Percentiles rank a stretch among this genome's conserved stretches.
phyloP scores from a whole-genome alignment of 441 rosid species.

The Adansonia gregorii region DNA sequence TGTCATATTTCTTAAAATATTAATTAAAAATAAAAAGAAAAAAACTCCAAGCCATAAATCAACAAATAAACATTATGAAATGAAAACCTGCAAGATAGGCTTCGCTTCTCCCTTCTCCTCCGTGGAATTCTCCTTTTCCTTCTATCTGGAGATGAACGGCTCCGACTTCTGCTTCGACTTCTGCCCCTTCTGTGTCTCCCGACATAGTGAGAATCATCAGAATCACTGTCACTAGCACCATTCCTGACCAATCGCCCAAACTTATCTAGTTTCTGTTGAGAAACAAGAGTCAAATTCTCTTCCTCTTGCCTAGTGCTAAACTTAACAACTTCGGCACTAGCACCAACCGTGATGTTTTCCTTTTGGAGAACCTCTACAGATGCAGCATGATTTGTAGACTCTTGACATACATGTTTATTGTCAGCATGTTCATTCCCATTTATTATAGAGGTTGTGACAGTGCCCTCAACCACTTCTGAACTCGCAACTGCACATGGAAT shows the following conservation, averaged over 20 bases:
- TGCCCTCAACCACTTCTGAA: conserved; percentile 29
- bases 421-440: conserved; percentile 31
- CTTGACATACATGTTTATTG: conserved; percentile 26
- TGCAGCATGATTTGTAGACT: conserved; percentile 26
- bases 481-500: conserved; percentile 22
- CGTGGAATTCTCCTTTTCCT: conserved; percentile 50
- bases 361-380: conserved; percentile 32
- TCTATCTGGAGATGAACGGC: conserved; percentile 48
- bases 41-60: background rate
- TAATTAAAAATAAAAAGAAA: background rate
- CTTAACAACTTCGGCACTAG: conserved; percentile 29
- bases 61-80: background rate
- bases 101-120: conserved; percentile 52
- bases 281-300: conserved; percentile 31
- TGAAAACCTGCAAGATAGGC: conserved; percentile 60
- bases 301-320: conserved; percentile 35
- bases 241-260: conserved; percentile 63
- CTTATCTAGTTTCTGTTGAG: conserved; percentile 49
- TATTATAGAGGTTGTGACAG: conserved; percentile 26
- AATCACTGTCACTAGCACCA: conserved; percentile 64
- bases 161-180: conserved; percentile 40
- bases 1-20: conserved; percentile 5
- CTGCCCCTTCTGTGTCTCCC: conserved; percentile 46
- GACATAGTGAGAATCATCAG: conserved; percentile 45
- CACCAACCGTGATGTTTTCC: conserved; percentile 31